phyloP scores from a whole-genome alignment of 2,329 filamentous ascomycete species.

The Colletotrichum godetiae region DNA sequence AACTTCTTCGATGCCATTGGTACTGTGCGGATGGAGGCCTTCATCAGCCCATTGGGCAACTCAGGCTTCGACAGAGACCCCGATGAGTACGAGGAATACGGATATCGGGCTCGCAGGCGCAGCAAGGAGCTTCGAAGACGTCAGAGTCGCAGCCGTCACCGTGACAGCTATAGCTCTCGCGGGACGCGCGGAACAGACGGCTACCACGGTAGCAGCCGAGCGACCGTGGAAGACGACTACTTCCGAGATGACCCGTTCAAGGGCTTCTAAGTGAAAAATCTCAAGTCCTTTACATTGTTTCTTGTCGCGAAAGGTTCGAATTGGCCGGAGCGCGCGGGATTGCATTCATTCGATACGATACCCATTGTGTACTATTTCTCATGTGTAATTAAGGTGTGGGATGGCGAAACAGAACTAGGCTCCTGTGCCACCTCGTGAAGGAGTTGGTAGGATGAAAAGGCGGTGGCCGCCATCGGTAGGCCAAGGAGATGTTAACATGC shows the following conservation, averaged over 20 bases:
- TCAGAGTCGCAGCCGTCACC: slow-evolving; percentile 64
- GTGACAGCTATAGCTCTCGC: slow-evolving; percentile 62
- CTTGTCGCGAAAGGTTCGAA: slow-evolving; percentile 12
- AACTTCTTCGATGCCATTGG: slow-evolving; percentile 90
- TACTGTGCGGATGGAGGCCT: slow-evolving; percentile 96
- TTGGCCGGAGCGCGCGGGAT: slow-evolving; percentile 13
- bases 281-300: slow-evolving; percentile 12
- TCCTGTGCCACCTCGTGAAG: slow-evolving; percentile 2
- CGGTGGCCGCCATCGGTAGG: not conserved
- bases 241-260: slow-evolving; percentile 71
- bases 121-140: slow-evolving; percentile 67
- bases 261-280: slow-evolving; percentile 60
- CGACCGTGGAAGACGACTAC: slow-evolving; percentile 65
- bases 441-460: slow-evolving; percentile 5
- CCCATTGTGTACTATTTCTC: slow-evolving; percentile 33
- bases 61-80: slow-evolving; percentile 58
- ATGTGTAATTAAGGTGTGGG: slow-evolving; percentile 4
- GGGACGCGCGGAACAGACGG: slow-evolving; percentile 60
- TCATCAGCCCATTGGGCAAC: slow-evolving; percentile 76
- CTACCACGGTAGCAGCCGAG: slow-evolving; percentile 58
- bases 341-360: slow-evolving; percentile 28
- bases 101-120: slow-evolving; percentile 59
- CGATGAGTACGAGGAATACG: slow-evolving; percentile 62
- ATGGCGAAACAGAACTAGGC: not conserved
- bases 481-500: not conserved